Percentiles rank a stretch among this genome's conserved stretches.
These are phyloP conservation scores for Chenopodium quinoa DNA, from an alignment of 148 eudicot species.

Conservation along the genomic window DNA sequence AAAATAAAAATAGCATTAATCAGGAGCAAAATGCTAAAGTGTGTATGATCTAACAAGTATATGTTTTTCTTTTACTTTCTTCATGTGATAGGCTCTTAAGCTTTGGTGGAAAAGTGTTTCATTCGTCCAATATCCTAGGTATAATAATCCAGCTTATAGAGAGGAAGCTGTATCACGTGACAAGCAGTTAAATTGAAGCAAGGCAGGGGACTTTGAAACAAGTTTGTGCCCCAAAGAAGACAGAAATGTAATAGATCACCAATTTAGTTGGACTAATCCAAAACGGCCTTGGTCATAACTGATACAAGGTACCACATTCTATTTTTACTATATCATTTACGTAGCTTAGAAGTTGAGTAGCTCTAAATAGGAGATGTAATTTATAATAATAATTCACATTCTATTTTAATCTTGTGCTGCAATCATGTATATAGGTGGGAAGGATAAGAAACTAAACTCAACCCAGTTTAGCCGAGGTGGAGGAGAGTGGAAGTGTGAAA, in stretches of 20 bases:
- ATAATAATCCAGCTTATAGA: constrained; percentile 54
- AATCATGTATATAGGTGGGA: not conserved
- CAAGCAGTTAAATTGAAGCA: constrained; percentile 39
- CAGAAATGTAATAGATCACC: constrained; percentile 21
- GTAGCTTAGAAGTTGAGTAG: not conserved
- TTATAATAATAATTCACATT: no score
- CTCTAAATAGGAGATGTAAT: not conserved
- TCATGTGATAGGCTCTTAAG: constrained; percentile 59
- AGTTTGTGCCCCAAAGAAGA: constrained; percentile 19
- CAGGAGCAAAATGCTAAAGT: no score
- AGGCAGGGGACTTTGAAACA: constrained; percentile 24
- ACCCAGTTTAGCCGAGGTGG: not conserved
- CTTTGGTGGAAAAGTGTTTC: constrained; percentile 91
- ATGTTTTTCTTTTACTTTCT: not conserved
- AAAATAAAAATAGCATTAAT: no score
- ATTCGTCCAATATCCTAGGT: constrained; percentile 81
- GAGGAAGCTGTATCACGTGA: constrained; percentile 63
- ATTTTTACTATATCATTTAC: not conserved
- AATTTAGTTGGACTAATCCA: constrained; percentile 80
- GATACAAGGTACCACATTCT: not conserved
- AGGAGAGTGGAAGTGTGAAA: not conserved
- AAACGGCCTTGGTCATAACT: constrained; percentile 84
- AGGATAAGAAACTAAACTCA: not conserved
- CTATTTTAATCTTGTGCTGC: not conserved
- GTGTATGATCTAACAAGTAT: no score